phyloP scores from a whole-genome alignment of 331 rosid species.

The Dryas integrifolia region DNA sequence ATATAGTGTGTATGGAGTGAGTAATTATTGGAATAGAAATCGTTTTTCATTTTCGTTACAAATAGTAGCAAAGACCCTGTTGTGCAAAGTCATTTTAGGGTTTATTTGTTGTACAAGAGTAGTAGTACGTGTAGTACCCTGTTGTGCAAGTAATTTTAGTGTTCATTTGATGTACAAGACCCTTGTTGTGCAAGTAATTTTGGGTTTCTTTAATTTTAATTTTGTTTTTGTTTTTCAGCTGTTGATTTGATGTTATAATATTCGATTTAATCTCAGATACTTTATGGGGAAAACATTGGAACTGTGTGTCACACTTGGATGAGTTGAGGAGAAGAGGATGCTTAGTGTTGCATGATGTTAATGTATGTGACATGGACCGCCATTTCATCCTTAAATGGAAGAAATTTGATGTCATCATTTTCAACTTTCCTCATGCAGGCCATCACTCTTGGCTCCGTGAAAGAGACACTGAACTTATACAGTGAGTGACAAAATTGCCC shows the following conservation, averaged over 20 bases:
- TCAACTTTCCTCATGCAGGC: conserved; percentile 50
- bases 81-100: too few species aligned
- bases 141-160: neutral
- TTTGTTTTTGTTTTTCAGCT: neutral
- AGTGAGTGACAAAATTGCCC: conserved; percentile 11
- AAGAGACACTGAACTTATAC: neutral
- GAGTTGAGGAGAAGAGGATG: conserved; percentile 32
- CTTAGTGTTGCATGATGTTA: conserved; percentile 27
- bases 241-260: neutral
- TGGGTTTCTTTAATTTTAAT: neutral
- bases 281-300: neutral
- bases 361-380: conserved; percentile 33
- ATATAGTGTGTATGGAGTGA: too few species aligned
- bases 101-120: too few species aligned
- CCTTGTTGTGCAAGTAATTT: neutral
- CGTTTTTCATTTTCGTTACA: too few species aligned
- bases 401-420: conserved; percentile 33
- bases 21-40: too few species aligned
- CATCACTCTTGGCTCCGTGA: conserved; percentile 13
- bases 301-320: conserved; percentile 2
- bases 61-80: too few species aligned
- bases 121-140: too few species aligned
- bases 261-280: neutral
- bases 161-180: neutral
- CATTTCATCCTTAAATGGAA: conserved; percentile 6